Base-by-base conservation (phyloP, 108 stramenopile species). In the Skeletonema costatum region DNA sequence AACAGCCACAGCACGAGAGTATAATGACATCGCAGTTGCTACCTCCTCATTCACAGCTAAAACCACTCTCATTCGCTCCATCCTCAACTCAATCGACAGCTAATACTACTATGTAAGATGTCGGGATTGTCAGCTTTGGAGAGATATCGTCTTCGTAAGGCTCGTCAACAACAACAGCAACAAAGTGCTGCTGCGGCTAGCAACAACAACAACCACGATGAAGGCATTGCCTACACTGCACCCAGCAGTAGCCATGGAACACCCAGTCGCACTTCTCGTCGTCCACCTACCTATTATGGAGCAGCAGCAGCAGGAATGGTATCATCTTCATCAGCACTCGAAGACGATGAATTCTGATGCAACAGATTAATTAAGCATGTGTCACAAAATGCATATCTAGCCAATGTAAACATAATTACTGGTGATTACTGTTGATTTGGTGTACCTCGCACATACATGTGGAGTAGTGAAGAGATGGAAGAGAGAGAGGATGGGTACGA, bases 91-190 rank as follows among this genome's bases (percentile, higher is more conserved):
- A 14, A 46, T 12, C 44, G 14, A 46, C 44, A 9, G 48, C 62
- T 39, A 56, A 70, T 2, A 66, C 35, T 33, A 69, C 59, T 5
- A 64, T 70, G 65, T 17, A 60, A 10, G n/a, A n/a, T n/a, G n/a
- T n/a, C n/a, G n/a, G n/a, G n/a, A n/a, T n/a, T n/a, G n/a, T 67
- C 77, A 10, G 77, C 77, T 32, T 38, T 71, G 32, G 71, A 78
- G 66, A 60, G 77, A 42, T 71, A 60, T 67, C 77, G 77, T 42
- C 51, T 78, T 25, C 70, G 50, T 16, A 68, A 39, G 35, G 64
- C 41, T 41, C 16, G 10, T 25, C 39, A 59, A 33, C 39, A 38
- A 39, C 44, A 46, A 10, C 25, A 25, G 25, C 44, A 46, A 12
- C 44, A 46, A 46, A 5, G 6, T 36, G 35, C 35, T 36, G 35